phyloP scores from a whole-genome alignment of 768 basidiomycete species.

The Cystoderma amianthinum region DNA sequence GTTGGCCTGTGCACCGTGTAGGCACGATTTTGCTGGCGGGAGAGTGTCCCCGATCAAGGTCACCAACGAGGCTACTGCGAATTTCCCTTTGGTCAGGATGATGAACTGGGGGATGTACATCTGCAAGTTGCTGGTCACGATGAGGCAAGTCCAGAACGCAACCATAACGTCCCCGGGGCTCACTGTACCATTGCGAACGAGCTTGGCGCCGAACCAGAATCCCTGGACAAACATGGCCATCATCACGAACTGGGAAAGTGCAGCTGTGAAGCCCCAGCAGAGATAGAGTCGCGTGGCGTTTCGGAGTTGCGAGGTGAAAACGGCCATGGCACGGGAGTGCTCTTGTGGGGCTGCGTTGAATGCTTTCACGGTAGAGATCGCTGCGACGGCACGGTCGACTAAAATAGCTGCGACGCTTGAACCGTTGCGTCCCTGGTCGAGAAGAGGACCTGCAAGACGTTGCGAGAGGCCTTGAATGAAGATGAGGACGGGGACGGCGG shows the following conservation, averaged over 20 bases:
- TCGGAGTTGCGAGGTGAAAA: conserved; percentile 35
- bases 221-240: conserved; percentile 94
- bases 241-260: conserved; percentile 71
- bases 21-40: conserved; percentile 67
- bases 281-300: conserved; percentile 49
- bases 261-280: conserved; percentile 73
- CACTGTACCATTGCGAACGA: conserved; percentile 73
- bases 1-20: conserved; percentile 58
- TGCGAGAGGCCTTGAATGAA: conserved; percentile 76
- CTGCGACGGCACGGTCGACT: conserved; percentile 67
- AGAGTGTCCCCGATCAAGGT: conserved; percentile 51
- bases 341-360: conserved; percentile 68
- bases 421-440: conserved; percentile 57
- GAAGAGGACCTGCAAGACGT: conserved; percentile 55
- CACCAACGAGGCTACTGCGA: conserved; percentile 65
- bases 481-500: conserved; percentile 77
- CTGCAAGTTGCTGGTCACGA: conserved; percentile 84
- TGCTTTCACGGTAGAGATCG: conserved; percentile 88
- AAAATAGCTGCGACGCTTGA: conserved; percentile 71
- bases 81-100: conserved; percentile 75
- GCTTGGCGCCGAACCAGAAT: conserved; percentile 91
- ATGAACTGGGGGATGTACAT: conserved; percentile 81
- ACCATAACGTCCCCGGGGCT: conserved; percentile 80
- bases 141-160: conserved; percentile 97
- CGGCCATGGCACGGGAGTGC: conserved; percentile 33